Percentiles rank a stretch among this genome's conserved stretches.
phyloP scores from a whole-genome alignment of 192 early-diverging fungal genomes.

The Coemansia sp. region DNA sequence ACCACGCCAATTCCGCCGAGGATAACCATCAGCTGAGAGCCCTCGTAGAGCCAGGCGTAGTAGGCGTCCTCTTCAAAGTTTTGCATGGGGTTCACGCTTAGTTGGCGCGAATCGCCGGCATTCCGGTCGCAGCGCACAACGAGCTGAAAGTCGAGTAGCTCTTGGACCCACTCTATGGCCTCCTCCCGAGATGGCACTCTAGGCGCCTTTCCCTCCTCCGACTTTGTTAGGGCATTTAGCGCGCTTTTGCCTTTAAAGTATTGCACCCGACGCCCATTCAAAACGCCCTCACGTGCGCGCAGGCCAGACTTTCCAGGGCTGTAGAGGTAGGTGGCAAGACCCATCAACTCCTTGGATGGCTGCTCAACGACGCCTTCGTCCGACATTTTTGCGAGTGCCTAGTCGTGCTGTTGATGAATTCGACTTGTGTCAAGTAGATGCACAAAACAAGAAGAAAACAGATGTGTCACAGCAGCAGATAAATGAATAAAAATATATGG shows the following conservation, averaged over 20 bases:
- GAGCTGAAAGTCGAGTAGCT: constrained; percentile 73
- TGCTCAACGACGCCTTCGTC: constrained; percentile 21
- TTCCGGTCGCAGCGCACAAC: constrained; percentile 77
- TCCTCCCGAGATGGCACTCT: constrained; percentile 62
- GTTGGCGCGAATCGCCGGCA: constrained; percentile 52
- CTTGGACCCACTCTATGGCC: constrained; percentile 66
- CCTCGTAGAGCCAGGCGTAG: constrained; percentile 94
- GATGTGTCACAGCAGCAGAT: not conserved
- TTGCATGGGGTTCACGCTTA: constrained; percentile 63
- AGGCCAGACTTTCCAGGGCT: constrained; percentile 70
- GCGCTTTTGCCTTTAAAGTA: constrained; percentile 79
- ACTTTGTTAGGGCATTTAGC: constrained; percentile 50
- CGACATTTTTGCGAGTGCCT: constrained; percentile 20
- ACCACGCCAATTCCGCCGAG: constrained; percentile 83
- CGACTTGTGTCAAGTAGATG: not conserved
- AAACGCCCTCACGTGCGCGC: constrained; percentile 81
- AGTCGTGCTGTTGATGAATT: not conserved
- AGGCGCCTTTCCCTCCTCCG: constrained; percentile 50
- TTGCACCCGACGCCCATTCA: constrained; percentile 89
- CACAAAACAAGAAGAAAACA: not conserved
- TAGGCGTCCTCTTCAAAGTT: constrained; percentile 81
- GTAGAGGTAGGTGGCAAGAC: constrained; percentile 82
- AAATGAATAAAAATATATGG: constrained; percentile 3
- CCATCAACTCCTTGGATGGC: constrained; percentile 63
- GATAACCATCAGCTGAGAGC: constrained; percentile 77